Conservation (phyloP, 2,329 filamentous ascomycete genomes). For the Clathrospora elynae region DNA sequence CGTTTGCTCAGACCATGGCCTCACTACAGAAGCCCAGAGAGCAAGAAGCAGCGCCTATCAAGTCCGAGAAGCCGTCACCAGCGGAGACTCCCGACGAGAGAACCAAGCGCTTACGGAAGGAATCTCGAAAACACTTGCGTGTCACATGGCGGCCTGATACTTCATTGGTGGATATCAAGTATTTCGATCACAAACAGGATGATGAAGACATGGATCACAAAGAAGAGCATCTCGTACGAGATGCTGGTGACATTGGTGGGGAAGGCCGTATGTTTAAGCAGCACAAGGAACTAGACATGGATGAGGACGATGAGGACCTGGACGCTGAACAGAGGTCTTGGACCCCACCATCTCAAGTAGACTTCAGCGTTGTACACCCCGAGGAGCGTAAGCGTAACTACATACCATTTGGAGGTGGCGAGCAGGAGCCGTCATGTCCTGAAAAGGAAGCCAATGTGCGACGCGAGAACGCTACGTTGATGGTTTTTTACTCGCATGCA, state of each 20-base stretch:
- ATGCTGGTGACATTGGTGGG: constrained; percentile 73
- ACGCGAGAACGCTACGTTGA: constrained; percentile 54
- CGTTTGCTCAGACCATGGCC: constrained; percentile 50
- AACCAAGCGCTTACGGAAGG: constrained; percentile 71
- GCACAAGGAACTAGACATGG: constrained; percentile 69
- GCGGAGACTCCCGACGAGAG: constrained; percentile 72
- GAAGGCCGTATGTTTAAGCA: constrained; percentile 62
- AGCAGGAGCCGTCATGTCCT: constrained; percentile 46
- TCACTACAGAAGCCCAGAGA: constrained; percentile 60
- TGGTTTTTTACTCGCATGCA: constrained; percentile 53
- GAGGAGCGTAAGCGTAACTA: constrained; percentile 54
- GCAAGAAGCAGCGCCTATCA: constrained; percentile 52
- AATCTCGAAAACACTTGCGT: constrained; percentile 70
- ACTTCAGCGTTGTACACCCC: constrained; percentile 50
- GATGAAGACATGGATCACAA: constrained; percentile 67
- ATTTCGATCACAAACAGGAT: constrained; percentile 73
- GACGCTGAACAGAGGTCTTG: constrained; percentile 44
- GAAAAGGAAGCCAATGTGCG: constrained; percentile 52
- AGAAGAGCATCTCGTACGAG: constrained; percentile 69
- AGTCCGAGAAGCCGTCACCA: constrained; percentile 59
- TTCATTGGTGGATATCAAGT: constrained; percentile 67
- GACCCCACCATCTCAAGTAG: constrained; percentile 45
- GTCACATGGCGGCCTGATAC: constrained; percentile 73
- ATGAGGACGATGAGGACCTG: constrained; percentile 64
- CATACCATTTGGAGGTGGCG: constrained; percentile 53